phyloP scores from a whole-genome alignment of 2,329 filamentous ascomycete species.

The Cadophora sp. region DNA sequence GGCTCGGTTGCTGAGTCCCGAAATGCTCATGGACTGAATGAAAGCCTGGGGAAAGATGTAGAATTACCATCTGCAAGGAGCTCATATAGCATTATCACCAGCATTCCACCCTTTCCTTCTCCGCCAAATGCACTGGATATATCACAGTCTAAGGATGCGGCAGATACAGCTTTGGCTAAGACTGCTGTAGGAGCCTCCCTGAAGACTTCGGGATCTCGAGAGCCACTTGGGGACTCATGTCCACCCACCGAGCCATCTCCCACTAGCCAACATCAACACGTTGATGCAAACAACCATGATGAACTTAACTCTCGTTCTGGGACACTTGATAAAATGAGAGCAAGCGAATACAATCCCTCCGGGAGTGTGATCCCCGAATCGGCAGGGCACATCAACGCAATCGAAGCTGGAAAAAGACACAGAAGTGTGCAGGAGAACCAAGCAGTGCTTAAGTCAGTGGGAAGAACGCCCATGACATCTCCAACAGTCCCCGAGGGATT shows the following conservation, averaged over 20 bases:
- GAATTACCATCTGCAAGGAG: constrained; percentile 24
- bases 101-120: constrained; percentile 18
- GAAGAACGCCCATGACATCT: constrained; percentile 33
- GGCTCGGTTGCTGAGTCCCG: neutral
- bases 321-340: neutral
- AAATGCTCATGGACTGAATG: neutral
- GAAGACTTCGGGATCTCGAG: neutral
- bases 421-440: neutral
- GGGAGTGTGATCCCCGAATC: neutral
- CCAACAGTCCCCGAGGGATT: constrained; percentile 33
- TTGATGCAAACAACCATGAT: neutral
- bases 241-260: neutral
- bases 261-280: neutral
- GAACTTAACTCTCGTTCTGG: neutral
- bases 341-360: neutral
- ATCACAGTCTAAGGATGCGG: neutral
- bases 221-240: neutral
- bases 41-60: neutral
- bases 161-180: neutral
- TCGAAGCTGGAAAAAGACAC: neutral
- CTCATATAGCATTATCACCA: constrained; percentile 22
- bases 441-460: neutral
- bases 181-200: too few relatives aligned
- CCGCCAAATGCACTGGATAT: neutral
- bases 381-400: too few relatives aligned